Conservation (phyloP, 371 early-diverging fungal genomes). For the Coemansia sp. region DNA sequence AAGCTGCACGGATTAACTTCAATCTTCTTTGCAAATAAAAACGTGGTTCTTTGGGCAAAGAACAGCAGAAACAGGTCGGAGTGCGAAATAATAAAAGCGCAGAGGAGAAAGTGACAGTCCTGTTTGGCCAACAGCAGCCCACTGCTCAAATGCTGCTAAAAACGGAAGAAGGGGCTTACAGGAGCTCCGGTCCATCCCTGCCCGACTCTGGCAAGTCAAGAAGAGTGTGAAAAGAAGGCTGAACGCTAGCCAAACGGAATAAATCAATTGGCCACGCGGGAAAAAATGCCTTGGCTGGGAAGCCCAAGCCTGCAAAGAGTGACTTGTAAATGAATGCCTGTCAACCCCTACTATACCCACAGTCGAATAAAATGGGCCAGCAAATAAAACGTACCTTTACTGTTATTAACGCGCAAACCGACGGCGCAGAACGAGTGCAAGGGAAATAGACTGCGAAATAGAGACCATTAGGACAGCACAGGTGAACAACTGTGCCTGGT, state of each 20-base stretch:
- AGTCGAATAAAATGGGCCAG: neutral
- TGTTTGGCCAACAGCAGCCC: no score
- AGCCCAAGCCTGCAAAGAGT: neutral
- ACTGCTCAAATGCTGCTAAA: neutral
- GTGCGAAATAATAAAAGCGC: neutral
- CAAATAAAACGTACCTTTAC: neutral
- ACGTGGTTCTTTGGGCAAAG: neutral
- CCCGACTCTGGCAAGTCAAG: neutral
- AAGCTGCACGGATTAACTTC: no score
- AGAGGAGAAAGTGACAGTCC: no score
- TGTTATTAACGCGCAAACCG: conserved; percentile 1
- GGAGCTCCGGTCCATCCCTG: no score
- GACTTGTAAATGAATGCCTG: neutral
- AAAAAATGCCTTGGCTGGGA: neutral
- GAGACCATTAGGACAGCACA: conserved; percentile 10
- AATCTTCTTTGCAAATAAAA: no score
- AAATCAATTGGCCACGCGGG: neutral
- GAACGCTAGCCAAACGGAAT: neutral
- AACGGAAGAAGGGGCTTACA: neutral
- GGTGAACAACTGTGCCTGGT: neutral
- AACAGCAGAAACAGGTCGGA: neutral
- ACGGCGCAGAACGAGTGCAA: neutral
- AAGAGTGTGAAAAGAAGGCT: neutral
- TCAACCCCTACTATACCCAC: neutral
- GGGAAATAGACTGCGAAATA: neutral